Evolutionary conservation across 208 protist genomes (phyloP), one percentile per base, ranked within the genome.

Genomic region (Leishmania major): DNA sequence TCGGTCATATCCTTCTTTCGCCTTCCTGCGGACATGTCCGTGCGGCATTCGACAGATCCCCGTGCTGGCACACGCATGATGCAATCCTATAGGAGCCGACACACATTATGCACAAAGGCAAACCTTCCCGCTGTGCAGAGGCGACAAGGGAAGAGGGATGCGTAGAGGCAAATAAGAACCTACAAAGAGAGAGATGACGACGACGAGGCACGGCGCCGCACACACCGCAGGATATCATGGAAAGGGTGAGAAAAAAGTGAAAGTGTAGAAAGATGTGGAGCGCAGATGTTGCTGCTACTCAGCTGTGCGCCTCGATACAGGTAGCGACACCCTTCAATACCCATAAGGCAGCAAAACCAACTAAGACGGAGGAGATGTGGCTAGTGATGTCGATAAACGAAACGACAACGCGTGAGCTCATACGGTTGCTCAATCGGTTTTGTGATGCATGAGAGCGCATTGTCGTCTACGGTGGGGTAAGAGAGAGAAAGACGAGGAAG

Each of bases 201-300:
- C 25, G 57, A 31, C 57, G 25, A 62, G 4, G 25, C 57, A 25
- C 57, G 2, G 28, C 57, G 13, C 57, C 17, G 13, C 57, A 15
- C 25, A 55, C 51, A 55, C 51, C 51, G 5, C 78, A 71, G 31
- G 37, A 19, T 69, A 71, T 45, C 6, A 69, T 40, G 51, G 31
- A 47, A n/a, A 71, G 22, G 45, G 69, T 35, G 22, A 78, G n/a
- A 45, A 49, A 77, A 79, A 81, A 73, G 66, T 10, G n/a, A 60
- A 75, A 55, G 25, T 28, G 19, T 31, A 2, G 19, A 71, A 31
- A 59, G 31, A 49, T 66, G 35, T 66, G 47, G 57, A n/a, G 57
- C 37, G 28, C 35, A 67, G 5, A 17, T 37, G 31, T 37, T 51
- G 62, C 35, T 64, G 31, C 59, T 45, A 43, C 49, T 79, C 49